Evolutionary conservation across 208 protist genomes (phyloP), one percentile per base, ranked within the genome.

Genomic region (Angomonas ambiguus): DNA sequence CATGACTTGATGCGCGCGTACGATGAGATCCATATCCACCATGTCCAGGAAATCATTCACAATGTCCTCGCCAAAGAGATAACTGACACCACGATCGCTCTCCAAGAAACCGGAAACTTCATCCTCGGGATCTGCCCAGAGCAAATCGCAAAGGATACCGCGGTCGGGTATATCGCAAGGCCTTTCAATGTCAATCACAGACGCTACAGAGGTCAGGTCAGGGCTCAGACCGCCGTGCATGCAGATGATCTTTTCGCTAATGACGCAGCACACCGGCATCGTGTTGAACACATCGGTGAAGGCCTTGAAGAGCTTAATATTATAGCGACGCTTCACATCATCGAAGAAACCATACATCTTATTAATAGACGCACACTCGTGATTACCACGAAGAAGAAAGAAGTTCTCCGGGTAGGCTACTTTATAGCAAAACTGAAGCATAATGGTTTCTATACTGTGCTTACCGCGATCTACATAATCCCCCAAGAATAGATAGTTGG

Each of bases 191-290:
- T 95, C 89, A n/a, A 82, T 72, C 24, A 99, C 94, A 48, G 98
- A 83, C 2, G 97, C 83, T 56, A 99, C 76, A 6, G 77, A 82
- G 16, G 96, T 89, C 1, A 99, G 76, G 59, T 99, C 95, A 13
- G 98, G 98, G 11, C 92, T 98, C 32, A 99, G 88, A 27, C 98
- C 98, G 42, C 98, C 98, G 70, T 99, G 98, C 82, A 98, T 99
- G 78, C 98, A 99, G 64, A 99, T 99, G 63, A 99, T 99, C 76
- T 99, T 99, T 64, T 99, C 98, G 61, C 98, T 98, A 34, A 99
- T 97, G 33, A 99, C 82, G 4, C 98, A 98, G 32, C 97, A 97
- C 51, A 99, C 88, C n/a, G 99, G 99, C 67, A 99, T 87, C 75
- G 96, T 99, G 82, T 99, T 99, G 81, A 99, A 99, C 48, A 96